Base-by-base conservation (phyloP, 2,329 filamentous ascomycete species). In the Hymenoscyphus fraxineus region DNA sequence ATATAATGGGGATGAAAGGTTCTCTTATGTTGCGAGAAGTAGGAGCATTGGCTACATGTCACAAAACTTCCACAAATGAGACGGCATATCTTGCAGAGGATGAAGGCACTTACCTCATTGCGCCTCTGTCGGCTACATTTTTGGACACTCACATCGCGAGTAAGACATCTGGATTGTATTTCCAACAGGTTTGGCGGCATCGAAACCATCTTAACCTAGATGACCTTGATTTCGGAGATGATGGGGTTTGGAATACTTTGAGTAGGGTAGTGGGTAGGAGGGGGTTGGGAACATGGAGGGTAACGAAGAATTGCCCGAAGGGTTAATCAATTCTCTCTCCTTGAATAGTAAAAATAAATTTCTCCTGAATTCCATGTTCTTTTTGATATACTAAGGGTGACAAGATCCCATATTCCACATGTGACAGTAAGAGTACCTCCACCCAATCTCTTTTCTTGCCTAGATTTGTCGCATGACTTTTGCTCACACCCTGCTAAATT, bases 141-240 rank as follows among this genome's bases (percentile, higher is more conserved):
- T 77, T 93, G 40, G 88, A 91, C 68, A 80, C 82, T 0, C 90
- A 86, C 70, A 77, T 87, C 15, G 73, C 79, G 16, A 67, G 68
- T 39, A 59, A 68, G 32, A 66, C 65, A 19, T 86, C 87, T 67
- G 83, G 82, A 0, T 71, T 92, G 60, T 78, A 82, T 39, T 88
- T 93, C 70, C 81, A 87, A 65, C 85, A 91, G 74, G 84, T 91
- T 3, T 93, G 89, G 88, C 82, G 83, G 65, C 82, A 91, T 71
- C 78, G 77, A 58, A 80, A 82, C 63, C 91, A 94, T 76, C 76
- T 94, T 40, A 93, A 92, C 71, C 78, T 94, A 54, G 91, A 94
- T 75, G 91, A 94, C 76, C 79, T 94, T 73, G 90, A 93, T 73
- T 92, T 91, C 79, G 89, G 80, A 1, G 87, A 90, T 66, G 90